Evolutionary conservation across 2,329 filamentous ascomycete species (phyloP).

Genomic region (Xylariaceae sp.): DNA sequence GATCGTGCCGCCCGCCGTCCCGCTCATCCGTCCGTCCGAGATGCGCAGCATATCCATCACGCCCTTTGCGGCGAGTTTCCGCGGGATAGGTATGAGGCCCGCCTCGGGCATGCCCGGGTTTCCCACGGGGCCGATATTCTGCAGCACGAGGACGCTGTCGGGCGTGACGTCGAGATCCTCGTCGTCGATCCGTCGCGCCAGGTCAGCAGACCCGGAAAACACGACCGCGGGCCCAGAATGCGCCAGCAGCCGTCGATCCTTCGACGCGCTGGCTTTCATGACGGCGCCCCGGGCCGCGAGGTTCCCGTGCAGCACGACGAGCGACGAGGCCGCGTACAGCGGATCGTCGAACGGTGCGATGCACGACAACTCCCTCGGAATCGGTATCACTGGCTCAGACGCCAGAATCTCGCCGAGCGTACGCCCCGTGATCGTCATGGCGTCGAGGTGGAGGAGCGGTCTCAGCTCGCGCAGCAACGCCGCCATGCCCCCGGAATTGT

Average conservation of each 20-base stretch:
- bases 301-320: slow-evolving; percentile 84
- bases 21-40: slow-evolving; percentile 86
- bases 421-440: slow-evolving; percentile 82
- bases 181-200: slow-evolving; percentile 68
- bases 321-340: slow-evolving; percentile 77
- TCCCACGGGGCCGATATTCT: slow-evolving; percentile 88
- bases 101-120: slow-evolving; percentile 95
- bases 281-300: slow-evolving; percentile 84
- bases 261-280: slow-evolving; percentile 86
- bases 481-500: slow-evolving; percentile 85
- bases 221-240: slow-evolving; percentile 60
- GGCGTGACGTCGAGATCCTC: slow-evolving; percentile 66
- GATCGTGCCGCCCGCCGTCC: slow-evolving; percentile 88
- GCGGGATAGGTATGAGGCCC: slow-evolving; percentile 66
- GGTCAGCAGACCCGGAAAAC: slow-evolving; percentile 79
- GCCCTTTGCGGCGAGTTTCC: slow-evolving; percentile 77
- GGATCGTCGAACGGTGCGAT: slow-evolving; percentile 71
- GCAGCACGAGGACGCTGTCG: slow-evolving; percentile 75
- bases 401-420: slow-evolving; percentile 83
- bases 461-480: slow-evolving; percentile 80
- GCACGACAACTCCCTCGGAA: slow-evolving; percentile 46
- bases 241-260: slow-evolving; percentile 67
- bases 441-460: slow-evolving; percentile 77
- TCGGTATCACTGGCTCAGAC: slow-evolving; percentile 65
- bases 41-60: slow-evolving; percentile 82